Evolutionary conservation across 2,329 filamentous ascomycete species (phyloP), one percentile per base, ranked within the genome.

Genomic region (Fusarium pseudoanthophilum): DNA sequence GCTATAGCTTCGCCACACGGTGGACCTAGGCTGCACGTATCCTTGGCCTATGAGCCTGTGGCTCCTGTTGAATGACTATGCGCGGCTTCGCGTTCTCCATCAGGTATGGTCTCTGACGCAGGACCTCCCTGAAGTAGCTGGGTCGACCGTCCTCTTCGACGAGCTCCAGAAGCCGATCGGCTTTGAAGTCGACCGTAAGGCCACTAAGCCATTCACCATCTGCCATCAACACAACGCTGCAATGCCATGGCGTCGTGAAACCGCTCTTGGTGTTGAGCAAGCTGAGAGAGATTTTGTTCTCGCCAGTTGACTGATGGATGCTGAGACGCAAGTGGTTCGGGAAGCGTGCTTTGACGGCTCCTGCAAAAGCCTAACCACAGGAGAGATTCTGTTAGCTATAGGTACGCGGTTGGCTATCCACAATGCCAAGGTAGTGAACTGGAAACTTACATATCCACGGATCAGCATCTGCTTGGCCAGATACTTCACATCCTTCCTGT

Each of bases 241-340:
- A 81, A 48, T 81, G 79, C 79, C 79, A 81, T 0, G 79, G 79
- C 0, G 79, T 81, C 0, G 79, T 81, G 61, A 75, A 81, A 3
- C 75, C 75, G 0, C 76, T 80, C n/a, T 76, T 76, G 11, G 79
- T 80, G 64, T 76, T 72, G 20, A 81, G 74, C 4, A 80, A 57
- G n/a, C 79, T 76, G 5, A 81, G 69, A 0, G 77, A 80, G 2
- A 81, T 59, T 48, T 81, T 81, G 39, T 75, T 53, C 2, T 70
- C 72, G 0, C 72, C 78, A 0, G 73, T 69, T 0, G 79, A 81
- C 11, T 79, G 71, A 18, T 81, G 79, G 7, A 81, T 81, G 1
- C 76, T 79, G 8, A 81, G 78, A 5, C 79, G 75, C 7, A 81
- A 48, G 11, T 80, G 58, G 42, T 78, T 55, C 0, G 78, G 76